A percentile compares a stretch with the other conserved stretches of the same genome.
phyloP scores from a whole-genome alignment of 352 stramenopile species.

The Pythium sp. region DNA sequence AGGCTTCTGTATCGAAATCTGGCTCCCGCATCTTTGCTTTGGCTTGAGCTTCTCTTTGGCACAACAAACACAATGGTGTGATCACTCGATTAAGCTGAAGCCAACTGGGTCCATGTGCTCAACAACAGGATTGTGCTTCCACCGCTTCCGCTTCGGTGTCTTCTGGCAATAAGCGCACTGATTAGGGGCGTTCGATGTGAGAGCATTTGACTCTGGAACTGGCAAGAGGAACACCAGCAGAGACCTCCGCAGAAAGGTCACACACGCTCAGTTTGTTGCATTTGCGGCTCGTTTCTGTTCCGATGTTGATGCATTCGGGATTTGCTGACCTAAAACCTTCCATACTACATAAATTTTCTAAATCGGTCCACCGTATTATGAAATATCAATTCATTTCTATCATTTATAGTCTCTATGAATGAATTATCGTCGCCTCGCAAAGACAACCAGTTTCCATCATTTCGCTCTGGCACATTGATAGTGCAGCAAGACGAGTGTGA shows the following conservation, averaged over 20 bases:
- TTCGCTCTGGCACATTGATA: not conserved
- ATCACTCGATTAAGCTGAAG: not conserved
- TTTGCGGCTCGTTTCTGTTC: constrained; percentile 3
- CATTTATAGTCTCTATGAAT: not conserved
- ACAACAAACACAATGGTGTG: not conserved
- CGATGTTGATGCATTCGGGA: not conserved
- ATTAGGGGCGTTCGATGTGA: not conserved
- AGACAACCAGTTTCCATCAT: constrained; percentile 1
- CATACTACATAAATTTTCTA: not conserved
- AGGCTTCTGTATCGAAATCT: not conserved
- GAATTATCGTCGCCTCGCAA: not conserved
- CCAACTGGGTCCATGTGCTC: not conserved
- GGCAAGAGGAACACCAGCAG: not conserved
- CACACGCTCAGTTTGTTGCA: not conserved
- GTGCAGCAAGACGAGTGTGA: not conserved
- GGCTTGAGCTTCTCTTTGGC: not conserved
- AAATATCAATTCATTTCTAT: no score
- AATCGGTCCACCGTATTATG: not conserved
- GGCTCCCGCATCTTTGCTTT: not conserved
- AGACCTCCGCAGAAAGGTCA: not conserved
- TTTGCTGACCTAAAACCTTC: constrained; percentile 7
- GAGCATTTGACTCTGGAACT: not conserved
- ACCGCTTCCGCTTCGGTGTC: not conserved
- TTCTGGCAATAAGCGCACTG: not conserved
- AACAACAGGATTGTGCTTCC: not conserved